Evolutionary conservation across 1,284 basidiomycete genomes (phyloP).

Genomic region (Moesziomyces sp.): DNA sequence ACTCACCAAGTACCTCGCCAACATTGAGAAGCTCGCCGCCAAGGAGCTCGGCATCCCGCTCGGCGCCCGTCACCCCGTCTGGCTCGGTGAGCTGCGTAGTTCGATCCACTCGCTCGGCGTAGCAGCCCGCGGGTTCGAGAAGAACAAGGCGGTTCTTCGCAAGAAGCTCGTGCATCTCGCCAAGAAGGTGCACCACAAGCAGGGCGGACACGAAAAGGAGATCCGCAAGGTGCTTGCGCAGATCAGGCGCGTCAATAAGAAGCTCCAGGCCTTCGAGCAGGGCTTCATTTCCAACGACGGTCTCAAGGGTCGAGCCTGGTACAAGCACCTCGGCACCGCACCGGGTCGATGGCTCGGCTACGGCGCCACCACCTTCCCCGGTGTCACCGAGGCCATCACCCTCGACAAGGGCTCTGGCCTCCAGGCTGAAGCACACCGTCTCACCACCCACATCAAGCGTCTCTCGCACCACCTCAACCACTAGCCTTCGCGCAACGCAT

Average conservation of each 20-base stretch:
- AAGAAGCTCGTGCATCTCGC: conserved; percentile 26
- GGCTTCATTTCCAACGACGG: conserved; percentile 84
- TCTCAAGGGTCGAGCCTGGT: conserved; percentile 79
- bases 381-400: conserved; percentile 75
- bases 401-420: conserved; percentile 60
- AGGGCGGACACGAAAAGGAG: conserved; percentile 8
- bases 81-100: conserved; percentile 21
- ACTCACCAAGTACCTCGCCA: conserved; percentile 46
- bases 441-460: conserved; percentile 37
- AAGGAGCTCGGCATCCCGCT: conserved; percentile 21
- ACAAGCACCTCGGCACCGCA: conserved; percentile 83
- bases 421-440: conserved; percentile 47
- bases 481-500: conserved; percentile 2
- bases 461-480: conserved; percentile 26
- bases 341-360: conserved; percentile 90
- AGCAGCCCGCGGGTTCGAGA: conserved; percentile 26
- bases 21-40: conserved; percentile 33
- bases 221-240: conserved; percentile 73
- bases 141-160: conserved; percentile 12
- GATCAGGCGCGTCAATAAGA: conserved; percentile 77
- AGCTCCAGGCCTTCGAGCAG: conserved; percentile 80
- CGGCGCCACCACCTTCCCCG: conserved; percentile 86
- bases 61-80: conserved; percentile 7
- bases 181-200: conserved; percentile 1
- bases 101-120: conserved; percentile 28